Evolutionary conservation across 2,329 filamentous ascomycete species (phyloP).

Genomic region (Cercospora beticola): DNA sequence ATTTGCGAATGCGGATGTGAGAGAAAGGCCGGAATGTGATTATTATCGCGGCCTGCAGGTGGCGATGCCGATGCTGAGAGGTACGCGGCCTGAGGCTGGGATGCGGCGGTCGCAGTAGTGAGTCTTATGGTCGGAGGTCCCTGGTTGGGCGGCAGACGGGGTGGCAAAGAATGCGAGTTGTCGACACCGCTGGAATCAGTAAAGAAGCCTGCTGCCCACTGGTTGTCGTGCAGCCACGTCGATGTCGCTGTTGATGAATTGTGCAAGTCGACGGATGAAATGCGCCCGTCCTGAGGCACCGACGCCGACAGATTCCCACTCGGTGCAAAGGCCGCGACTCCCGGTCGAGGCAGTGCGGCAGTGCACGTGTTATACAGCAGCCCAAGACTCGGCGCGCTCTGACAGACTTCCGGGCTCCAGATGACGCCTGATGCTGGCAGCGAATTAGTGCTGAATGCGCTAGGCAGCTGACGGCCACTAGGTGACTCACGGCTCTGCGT

Average conservation of each 20-base stretch:
- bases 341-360: constrained; percentile 1
- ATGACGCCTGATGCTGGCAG: constrained; percentile 7
- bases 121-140: constrained; percentile 28
- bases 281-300: constrained; percentile 8
- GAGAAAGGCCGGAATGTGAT: constrained; percentile 13
- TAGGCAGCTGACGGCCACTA: constrained; percentile 3
- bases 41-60: constrained; percentile 19
- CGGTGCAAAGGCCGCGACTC: background rate
- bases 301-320: background rate
- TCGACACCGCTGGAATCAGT: background rate
- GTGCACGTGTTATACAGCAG: constrained; percentile 7
- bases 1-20: constrained; percentile 11
- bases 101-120: constrained; percentile 19
- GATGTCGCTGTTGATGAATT: background rate
- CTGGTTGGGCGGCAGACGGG: background rate
- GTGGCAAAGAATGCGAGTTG: constrained; percentile 3
- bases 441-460: constrained; percentile 1
- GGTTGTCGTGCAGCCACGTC: background rate
- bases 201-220: background rate
- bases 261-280: background rate
- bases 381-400: constrained; percentile 1
- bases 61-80: constrained; percentile 20
- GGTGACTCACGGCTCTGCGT: constrained; percentile 6
- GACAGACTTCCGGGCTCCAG: background rate
- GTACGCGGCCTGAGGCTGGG: constrained; percentile 31